These are phyloP conservation scores for Magnusiomyces fungicola DNA, from an alignment of 1,139 yeast species.

Conservation along the genomic window DNA sequence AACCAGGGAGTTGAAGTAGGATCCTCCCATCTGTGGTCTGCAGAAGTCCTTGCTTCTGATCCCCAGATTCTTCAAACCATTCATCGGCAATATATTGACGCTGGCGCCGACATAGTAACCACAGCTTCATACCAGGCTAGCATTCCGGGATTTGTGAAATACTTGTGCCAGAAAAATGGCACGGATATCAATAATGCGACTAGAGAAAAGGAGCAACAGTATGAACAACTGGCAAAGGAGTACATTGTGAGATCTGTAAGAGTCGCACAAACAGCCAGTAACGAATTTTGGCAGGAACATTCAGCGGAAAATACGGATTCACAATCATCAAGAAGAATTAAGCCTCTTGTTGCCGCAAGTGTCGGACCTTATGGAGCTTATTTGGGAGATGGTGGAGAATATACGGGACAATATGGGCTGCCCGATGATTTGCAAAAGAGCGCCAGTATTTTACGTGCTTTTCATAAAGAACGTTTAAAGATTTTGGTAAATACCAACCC, in stretches of 20 bases:
- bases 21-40: constrained; percentile 52
- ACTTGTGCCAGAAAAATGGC: background rate
- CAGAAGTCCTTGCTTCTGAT: constrained; percentile 42
- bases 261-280: constrained; percentile 29
- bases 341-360: constrained; percentile 44
- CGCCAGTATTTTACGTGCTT: constrained; percentile 34
- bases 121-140: constrained; percentile 58
- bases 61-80: constrained; percentile 44
- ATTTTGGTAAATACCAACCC: constrained; percentile 38
- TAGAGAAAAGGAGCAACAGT: background rate
- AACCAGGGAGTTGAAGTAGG: constrained; percentile 32
- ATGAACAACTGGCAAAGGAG: constrained; percentile 6
- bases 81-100: constrained; percentile 43
- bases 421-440: constrained; percentile 18
- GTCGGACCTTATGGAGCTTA: constrained; percentile 71
- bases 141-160: constrained; percentile 5
- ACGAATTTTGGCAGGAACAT: constrained; percentile 6
- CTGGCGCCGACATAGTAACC: constrained; percentile 51
- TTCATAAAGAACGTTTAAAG: constrained; percentile 44
- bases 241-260: constrained; percentile 30
- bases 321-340: constrained; percentile 3
- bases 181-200: background rate
- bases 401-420: constrained; percentile 50
- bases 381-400: constrained; percentile 59
- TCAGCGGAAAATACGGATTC: background rate